Evolutionary conservation across 371 early-diverging fungal genomes (phyloP).

Genomic region (Rhizopus delemar): DNA sequence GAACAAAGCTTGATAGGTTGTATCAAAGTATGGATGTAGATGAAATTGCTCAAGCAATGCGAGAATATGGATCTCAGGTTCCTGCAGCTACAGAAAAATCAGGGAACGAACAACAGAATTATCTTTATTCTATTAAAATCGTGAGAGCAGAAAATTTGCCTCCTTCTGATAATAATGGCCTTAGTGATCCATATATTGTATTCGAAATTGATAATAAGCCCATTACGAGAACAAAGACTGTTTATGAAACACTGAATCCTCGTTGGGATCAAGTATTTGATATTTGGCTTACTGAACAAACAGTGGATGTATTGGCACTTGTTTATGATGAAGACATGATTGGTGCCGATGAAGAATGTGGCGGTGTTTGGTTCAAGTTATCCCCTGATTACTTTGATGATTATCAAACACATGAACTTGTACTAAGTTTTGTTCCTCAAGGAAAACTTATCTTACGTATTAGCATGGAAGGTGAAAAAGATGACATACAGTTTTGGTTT

Average conservation of each 20-base stretch:
- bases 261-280: conserved; percentile 93
- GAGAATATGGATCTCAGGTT: conserved; percentile 36
- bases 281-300: conserved; percentile 60
- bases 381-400: conserved; percentile 63
- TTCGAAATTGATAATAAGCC: conserved; percentile 57
- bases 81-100: conserved; percentile 9
- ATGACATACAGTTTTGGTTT: conserved; percentile 93
- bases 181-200: conserved; percentile 77
- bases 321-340: conserved; percentile 80
- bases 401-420: conserved; percentile 81
- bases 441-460: conserved; percentile 81
- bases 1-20: conserved; percentile 59
- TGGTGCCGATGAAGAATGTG: conserved; percentile 81
- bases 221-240: conserved; percentile 64
- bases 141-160: conserved; percentile 61
- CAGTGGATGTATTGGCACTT: conserved; percentile 64
- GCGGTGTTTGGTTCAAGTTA: conserved; percentile 66
- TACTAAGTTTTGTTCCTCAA: conserved; percentile 81
- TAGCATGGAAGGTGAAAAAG: conserved; percentile 89
- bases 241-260: conserved; percentile 78
- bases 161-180: conserved; percentile 59
- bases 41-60: conserved; percentile 53
- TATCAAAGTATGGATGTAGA: conserved; percentile 71
- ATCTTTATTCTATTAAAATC: conserved; percentile 58
- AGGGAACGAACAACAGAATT: conserved; percentile 30